phyloP scores from a whole-genome alignment of 345 rosid species.

The Punica granatum region DNA sequence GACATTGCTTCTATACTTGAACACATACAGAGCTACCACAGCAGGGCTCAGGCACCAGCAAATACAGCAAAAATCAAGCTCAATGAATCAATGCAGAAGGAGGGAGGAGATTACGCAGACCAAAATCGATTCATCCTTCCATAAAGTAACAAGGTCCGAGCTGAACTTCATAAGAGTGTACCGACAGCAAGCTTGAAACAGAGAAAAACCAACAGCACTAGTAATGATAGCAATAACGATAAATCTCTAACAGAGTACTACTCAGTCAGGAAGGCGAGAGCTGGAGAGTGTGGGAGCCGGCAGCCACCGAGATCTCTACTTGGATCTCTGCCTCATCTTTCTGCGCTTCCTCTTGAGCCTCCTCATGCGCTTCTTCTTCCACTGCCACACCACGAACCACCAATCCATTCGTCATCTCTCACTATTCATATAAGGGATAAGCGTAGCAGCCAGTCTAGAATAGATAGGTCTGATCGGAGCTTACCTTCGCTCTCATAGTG shows the following conservation, averaged over 20 bases:
- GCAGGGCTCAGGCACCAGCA: too few species aligned
- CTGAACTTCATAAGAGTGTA: background rate
- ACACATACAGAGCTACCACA: too few species aligned
- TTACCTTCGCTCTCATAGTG: conserved; percentile 90
- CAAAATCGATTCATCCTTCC: background rate
- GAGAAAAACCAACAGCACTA: background rate
- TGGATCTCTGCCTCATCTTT: conserved; percentile 99
- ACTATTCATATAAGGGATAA: too few species aligned
- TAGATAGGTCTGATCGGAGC: too few species aligned
- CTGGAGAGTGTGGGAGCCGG: background rate
- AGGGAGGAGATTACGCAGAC: background rate
- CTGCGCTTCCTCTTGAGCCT: conserved; percentile 99
- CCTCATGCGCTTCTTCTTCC: conserved; percentile 99
- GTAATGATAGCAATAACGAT: background rate
- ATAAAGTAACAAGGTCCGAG: background rate
- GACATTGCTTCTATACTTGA: background rate
- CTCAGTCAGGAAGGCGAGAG: background rate
- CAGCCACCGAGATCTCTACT: conserved; percentile 31
- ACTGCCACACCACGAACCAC: conserved; percentile 29
- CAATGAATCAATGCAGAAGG: background rate
- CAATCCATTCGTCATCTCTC: background rate
- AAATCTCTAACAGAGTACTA: background rate
- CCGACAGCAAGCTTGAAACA: background rate
- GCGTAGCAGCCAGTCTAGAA: too few species aligned
- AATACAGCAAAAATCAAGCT: background rate